Evolutionary conservation across 2,329 filamentous ascomycete species (phyloP).

Genomic region (Cytospora piceae): DNA sequence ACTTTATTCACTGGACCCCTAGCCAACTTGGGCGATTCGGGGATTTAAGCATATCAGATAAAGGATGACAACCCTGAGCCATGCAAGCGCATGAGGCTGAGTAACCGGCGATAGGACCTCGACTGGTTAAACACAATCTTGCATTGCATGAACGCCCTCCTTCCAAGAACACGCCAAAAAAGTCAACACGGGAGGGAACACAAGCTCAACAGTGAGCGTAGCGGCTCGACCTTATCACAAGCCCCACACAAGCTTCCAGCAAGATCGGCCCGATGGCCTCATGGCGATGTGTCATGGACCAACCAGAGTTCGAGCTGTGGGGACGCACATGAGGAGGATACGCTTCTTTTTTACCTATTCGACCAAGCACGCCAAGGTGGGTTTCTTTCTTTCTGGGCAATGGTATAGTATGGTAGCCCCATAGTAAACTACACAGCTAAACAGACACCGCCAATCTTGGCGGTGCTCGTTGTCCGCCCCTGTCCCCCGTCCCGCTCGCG

Average conservation of each 20-base stretch:
- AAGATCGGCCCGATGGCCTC: not conserved
- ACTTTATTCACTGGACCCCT: not conserved
- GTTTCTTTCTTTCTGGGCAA: no score
- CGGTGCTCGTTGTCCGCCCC: not conserved
- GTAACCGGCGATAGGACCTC: no score
- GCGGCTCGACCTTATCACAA: no score
- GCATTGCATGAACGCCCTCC: not conserved
- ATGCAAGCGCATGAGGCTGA: no score
- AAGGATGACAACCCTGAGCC: not conserved
- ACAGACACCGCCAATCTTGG: not conserved
- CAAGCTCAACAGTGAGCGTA: not conserved
- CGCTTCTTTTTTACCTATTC: slow-evolving; percentile 2
- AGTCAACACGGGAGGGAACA: not conserved
- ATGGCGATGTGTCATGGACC: not conserved
- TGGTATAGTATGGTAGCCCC: not conserved
- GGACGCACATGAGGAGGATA: not conserved
- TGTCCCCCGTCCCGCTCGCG: not conserved
- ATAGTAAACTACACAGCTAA: not conserved
- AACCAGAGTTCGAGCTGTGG: not conserved
- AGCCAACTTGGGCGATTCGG: no score
- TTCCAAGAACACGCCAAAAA: not conserved
- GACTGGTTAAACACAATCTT: no score
- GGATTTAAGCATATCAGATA: not conserved
- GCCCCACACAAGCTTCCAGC: not conserved
- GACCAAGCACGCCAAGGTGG: no score